phyloP scores from a whole-genome alignment of 768 basidiomycete genomes.

The Auricularia cornea region DNA sequence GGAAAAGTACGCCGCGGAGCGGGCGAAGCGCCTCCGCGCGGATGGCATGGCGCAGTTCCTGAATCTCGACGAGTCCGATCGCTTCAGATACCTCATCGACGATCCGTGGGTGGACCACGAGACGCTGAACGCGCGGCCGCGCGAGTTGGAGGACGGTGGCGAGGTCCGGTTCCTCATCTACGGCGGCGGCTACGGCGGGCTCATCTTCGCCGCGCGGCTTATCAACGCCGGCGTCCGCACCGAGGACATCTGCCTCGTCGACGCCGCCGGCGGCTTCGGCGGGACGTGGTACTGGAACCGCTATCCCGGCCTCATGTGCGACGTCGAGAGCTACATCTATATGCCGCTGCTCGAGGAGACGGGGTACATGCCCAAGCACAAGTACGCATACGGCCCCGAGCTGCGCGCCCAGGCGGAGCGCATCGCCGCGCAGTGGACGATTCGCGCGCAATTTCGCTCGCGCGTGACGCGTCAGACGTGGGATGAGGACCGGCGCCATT shows the following conservation, averaged over 20 bases:
- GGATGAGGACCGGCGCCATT: not conserved
- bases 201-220: not conserved
- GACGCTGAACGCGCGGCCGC: not conserved
- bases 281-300: slow-evolving; percentile 5
- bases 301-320: not conserved
- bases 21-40: not conserved
- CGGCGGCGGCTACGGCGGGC: not conserved
- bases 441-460: not conserved
- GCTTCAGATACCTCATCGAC: not conserved
- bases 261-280: not conserved
- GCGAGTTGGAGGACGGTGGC: not conserved
- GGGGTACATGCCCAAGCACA: not conserved
- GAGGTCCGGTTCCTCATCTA: not conserved
- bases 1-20: too few species aligned
- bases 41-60: not conserved
- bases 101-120: not conserved
- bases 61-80: not conserved
- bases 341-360: not conserved
- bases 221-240: not conserved
- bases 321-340: slow-evolving; percentile 1
- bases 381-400: not conserved
- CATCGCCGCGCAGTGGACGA: not conserved
- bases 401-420: not conserved
- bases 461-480: not conserved
- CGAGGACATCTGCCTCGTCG: not conserved